Conservation (phyloP, 805 yeast genomes). For the Kuraishia hungarica region DNA sequence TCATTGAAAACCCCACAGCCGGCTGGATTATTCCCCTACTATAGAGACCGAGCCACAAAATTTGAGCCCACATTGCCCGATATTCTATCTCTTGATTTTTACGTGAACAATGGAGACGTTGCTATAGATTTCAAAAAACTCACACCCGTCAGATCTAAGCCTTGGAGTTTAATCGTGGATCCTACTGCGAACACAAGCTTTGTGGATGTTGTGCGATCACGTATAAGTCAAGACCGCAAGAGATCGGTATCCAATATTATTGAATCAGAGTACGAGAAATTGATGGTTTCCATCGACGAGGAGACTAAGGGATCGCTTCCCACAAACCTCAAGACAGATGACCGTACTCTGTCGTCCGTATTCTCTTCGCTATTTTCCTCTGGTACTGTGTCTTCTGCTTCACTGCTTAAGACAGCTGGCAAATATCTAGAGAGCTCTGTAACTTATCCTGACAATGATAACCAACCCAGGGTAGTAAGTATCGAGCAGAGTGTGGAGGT, state of each 20-base stretch:
- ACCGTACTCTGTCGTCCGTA: constrained; percentile 11
- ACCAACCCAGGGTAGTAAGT: constrained; percentile 41
- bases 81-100: constrained; percentile 45
- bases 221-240: constrained; percentile 36
- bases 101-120: constrained; percentile 53
- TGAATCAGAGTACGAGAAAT: constrained; percentile 28
- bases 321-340: neutral
- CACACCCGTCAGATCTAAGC: constrained; percentile 39
- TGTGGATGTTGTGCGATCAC: constrained; percentile 49
- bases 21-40: constrained; percentile 47
- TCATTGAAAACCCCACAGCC: constrained; percentile 45
- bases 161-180: constrained; percentile 52
- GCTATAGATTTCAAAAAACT: constrained; percentile 51
- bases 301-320: constrained; percentile 1
- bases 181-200: constrained; percentile 35
- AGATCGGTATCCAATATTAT: constrained; percentile 30
- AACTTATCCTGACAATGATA: constrained; percentile 38
- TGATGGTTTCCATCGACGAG: constrained; percentile 19
- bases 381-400: constrained; percentile 17
- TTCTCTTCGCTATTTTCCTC: constrained; percentile 16
- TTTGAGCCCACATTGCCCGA: constrained; percentile 42
- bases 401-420: constrained; percentile 28
- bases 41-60: constrained; percentile 26
- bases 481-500: constrained; percentile 51
- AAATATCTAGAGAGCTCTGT: constrained; percentile 55